phyloP scores from a whole-genome alignment of 805 yeast genomes.

The Wickerhamomyces sydowiorum region DNA sequence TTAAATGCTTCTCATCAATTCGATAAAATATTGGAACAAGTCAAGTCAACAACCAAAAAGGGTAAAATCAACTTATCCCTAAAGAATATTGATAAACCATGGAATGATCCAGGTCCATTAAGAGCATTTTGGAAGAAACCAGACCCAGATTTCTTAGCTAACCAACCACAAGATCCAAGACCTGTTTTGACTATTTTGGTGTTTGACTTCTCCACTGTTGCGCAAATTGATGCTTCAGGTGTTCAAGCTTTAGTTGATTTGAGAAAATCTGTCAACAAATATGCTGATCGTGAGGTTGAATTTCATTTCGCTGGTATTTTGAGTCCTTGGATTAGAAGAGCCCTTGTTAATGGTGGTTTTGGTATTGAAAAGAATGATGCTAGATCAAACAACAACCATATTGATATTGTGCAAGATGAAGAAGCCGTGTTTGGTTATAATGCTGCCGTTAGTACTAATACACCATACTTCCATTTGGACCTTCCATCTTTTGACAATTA shows the following conservation, averaged over 20 bases:
- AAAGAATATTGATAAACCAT: slow-evolving; percentile 56
- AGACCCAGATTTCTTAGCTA: slow-evolving; percentile 17
- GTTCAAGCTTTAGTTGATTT: slow-evolving; percentile 74
- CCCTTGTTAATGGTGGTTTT: slow-evolving; percentile 70
- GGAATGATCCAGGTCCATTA: slow-evolving; percentile 84
- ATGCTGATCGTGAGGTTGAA: slow-evolving; percentile 80
- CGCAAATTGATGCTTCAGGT: slow-evolving; percentile 74
- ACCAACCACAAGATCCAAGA: slow-evolving; percentile 38
- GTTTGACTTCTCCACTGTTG: slow-evolving; percentile 74
- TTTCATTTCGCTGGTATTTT: slow-evolving; percentile 83
- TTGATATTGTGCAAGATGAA: slow-evolving; percentile 17
- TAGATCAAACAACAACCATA: slow-evolving; percentile 10
- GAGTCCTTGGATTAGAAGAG: slow-evolving; percentile 83
- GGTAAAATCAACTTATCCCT: slow-evolving; percentile 39
- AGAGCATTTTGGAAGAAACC: slow-evolving; percentile 19
- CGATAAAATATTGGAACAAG: slow-evolving; percentile 64
- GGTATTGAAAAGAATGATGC: slow-evolving; percentile 46
- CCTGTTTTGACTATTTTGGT: slow-evolving; percentile 70
- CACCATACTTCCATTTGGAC: slow-evolving; percentile 76
- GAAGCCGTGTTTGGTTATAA: slow-evolving; percentile 30
- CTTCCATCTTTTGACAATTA: slow-evolving; percentile 42
- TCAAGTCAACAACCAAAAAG: slow-evolving; percentile 53
- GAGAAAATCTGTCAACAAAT: slow-evolving; percentile 61
- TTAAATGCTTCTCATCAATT: slow-evolving; percentile 73
- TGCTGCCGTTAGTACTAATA: slow-evolving; percentile 57